These are phyloP conservation scores for Ogataea degrootiae DNA, from an alignment of 805 yeast genomes.

Conservation along the genomic window DNA sequence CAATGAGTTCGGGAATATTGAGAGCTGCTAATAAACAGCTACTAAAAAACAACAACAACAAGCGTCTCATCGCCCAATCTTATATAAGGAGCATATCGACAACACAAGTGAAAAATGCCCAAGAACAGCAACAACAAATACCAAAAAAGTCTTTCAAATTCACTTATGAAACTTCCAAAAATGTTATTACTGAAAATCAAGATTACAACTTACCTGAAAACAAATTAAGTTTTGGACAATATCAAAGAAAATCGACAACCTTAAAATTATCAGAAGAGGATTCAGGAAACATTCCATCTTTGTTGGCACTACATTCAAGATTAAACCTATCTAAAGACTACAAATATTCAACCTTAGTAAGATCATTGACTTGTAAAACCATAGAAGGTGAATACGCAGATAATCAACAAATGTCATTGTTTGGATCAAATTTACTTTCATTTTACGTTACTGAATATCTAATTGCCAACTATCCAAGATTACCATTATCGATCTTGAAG, in stretches of 20 bases:
- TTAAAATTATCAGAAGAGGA: conserved; percentile 41
- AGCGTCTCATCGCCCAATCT: not conserved
- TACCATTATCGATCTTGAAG: conserved; percentile 75
- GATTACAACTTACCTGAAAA: conserved; percentile 17
- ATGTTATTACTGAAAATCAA: conserved; percentile 8
- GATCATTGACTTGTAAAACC: conserved; percentile 61
- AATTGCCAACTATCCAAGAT: conserved; percentile 76
- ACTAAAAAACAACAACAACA: conserved; percentile 1
- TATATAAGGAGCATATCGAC: conserved; percentile 9
- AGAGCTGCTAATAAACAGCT: conserved; percentile 7
- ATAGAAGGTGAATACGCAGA: conserved; percentile 47
- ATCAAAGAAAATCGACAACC: conserved; percentile 24
- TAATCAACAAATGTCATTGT: conserved; percentile 73
- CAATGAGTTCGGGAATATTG: conserved; percentile 9
- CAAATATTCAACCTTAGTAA: conserved; percentile 65
- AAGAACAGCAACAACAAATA: conserved; percentile 1
- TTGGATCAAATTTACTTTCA: conserved; percentile 74
- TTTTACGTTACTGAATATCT: conserved; percentile 74
- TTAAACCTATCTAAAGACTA: conserved; percentile 56
- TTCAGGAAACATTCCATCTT: conserved; percentile 60
- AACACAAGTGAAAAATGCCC: conserved; percentile 9
- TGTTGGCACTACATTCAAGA: conserved; percentile 76
- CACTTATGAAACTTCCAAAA: conserved; percentile 27
- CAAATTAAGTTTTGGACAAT: conserved; percentile 29
- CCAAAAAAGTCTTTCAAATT: conserved; percentile 17